phyloP scores from a whole-genome alignment of 2,329 filamentous ascomycete genomes.

The Scytalidium lignicola region DNA sequence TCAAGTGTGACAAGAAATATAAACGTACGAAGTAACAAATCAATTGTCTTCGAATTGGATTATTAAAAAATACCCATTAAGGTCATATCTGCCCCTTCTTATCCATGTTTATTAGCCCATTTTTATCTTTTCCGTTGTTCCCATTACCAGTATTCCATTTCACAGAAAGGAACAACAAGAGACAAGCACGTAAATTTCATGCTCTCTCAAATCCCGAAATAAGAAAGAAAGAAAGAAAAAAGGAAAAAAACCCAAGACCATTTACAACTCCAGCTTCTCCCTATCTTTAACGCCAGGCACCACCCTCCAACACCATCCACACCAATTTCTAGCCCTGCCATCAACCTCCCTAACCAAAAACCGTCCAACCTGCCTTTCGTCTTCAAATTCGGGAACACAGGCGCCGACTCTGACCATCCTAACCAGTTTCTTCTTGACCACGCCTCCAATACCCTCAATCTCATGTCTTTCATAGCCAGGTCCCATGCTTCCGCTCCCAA shows the following conservation, averaged over 20 bases:
- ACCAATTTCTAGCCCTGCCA: conserved; percentile 74
- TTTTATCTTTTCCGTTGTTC: no score
- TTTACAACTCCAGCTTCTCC: conserved; percentile 3
- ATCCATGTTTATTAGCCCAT: no score
- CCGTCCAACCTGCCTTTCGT: conserved; percentile 61
- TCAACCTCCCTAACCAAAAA: conserved; percentile 67
- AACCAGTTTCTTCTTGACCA: conserved; percentile 83
- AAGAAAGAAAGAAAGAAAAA: no score
- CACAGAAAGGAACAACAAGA: no score
- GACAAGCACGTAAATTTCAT: no score
- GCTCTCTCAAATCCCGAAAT: background rate
- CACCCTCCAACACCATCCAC: conserved; percentile 82
- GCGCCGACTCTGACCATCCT: conserved; percentile 76
- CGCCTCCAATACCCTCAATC: conserved; percentile 84
- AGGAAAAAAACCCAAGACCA: background rate
- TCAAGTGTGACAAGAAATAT: no score
- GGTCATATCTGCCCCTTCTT: no score
- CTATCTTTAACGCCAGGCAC: conserved; percentile 54
- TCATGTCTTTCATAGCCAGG: conserved; percentile 82
- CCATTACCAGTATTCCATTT: no score
- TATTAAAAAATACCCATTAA: no score
- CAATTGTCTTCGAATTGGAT: no score
- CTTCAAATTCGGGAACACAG: conserved; percentile 80
- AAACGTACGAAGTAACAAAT: no score
- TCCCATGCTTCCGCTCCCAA: conserved; percentile 40